These are phyloP conservation scores for Apiospora aurea DNA, from an alignment of 2,329 filamentous ascomycete genomes.

Conservation along the genomic window DNA sequence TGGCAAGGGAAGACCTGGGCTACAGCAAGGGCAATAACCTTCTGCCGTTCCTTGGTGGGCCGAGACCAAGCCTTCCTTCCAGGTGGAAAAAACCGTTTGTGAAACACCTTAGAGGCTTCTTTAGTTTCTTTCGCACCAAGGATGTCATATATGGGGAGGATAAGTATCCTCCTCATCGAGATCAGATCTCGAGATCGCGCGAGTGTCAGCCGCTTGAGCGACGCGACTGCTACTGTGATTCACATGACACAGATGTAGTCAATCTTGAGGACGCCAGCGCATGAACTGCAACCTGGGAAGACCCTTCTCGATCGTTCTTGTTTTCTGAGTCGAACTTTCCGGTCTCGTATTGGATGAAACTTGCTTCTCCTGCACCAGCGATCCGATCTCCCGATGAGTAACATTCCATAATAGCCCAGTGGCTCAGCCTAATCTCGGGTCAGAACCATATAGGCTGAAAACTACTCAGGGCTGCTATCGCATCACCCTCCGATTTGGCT, in stretches of 20 bases:
- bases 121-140: not conserved
- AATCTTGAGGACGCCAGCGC: not conserved
- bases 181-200: not conserved
- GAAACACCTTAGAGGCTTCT: not conserved
- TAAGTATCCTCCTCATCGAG: slow-evolving; percentile 1
- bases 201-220: not conserved
- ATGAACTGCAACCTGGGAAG: not conserved
- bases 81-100: not conserved
- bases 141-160: not conserved
- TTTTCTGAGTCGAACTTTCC: not conserved
- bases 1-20: not conserved
- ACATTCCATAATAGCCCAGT: not conserved
- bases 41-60: not conserved
- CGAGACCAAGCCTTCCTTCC: not conserved
- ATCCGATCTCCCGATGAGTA: not conserved
- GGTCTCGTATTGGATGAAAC: not conserved
- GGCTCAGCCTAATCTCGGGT: not conserved
- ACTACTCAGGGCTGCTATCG: not conserved
- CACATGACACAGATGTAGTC: not conserved
- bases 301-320: not conserved
- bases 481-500: not conserved
- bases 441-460: not conserved
- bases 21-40: not conserved
- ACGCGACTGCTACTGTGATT: not conserved
- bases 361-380: not conserved